These are phyloP conservation scores for Gentiana straminea DNA, from an alignment of 257 asterid species.

Conservation along the genomic window DNA sequence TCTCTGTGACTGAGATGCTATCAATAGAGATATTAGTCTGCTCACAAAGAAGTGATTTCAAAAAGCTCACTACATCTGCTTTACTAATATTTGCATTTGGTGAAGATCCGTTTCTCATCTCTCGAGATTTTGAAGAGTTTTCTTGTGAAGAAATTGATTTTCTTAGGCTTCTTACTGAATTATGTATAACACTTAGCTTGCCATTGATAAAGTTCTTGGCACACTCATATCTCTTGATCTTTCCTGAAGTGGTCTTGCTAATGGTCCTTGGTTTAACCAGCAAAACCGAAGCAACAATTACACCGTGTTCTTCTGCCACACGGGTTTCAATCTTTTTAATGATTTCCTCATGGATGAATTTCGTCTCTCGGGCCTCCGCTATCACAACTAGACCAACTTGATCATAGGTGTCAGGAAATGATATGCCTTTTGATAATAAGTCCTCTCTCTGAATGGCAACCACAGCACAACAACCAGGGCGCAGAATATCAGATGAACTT, in stretches of 20 bases:
- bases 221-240: slow-evolving; percentile 53
- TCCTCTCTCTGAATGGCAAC: slow-evolving; percentile 48
- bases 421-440: slow-evolving; percentile 36
- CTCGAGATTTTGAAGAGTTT: slow-evolving; percentile 6
- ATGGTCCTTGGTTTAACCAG: slow-evolving; percentile 47
- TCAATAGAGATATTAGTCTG: slow-evolving; percentile 40
- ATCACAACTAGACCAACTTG: slow-evolving; percentile 48
- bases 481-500: slow-evolving; percentile 35
- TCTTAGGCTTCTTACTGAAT: slow-evolving; percentile 17
- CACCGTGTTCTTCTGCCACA: slow-evolving; percentile 55
- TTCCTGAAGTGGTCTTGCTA: slow-evolving; percentile 62
- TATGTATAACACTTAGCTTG: slow-evolving; percentile 26
- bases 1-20: slow-evolving; percentile 49
- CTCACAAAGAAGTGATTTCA: slow-evolving; percentile 49
- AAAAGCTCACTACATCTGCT: slow-evolving; percentile 35
- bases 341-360: slow-evolving; percentile 16
- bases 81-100: slow-evolving; percentile 18
- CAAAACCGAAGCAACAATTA: slow-evolving; percentile 29
- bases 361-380: slow-evolving; percentile 42
- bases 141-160: slow-evolving; percentile 6
- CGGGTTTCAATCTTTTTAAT: slow-evolving; percentile 26
- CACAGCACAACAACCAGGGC: slow-evolving; percentile 66
- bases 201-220: slow-evolving; percentile 34
- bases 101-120: slow-evolving; percentile 5
- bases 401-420: slow-evolving; percentile 34